Evolutionary conservation across 140 eudicot species (phyloP).

Genomic region (Bidens hawaiensis): DNA sequence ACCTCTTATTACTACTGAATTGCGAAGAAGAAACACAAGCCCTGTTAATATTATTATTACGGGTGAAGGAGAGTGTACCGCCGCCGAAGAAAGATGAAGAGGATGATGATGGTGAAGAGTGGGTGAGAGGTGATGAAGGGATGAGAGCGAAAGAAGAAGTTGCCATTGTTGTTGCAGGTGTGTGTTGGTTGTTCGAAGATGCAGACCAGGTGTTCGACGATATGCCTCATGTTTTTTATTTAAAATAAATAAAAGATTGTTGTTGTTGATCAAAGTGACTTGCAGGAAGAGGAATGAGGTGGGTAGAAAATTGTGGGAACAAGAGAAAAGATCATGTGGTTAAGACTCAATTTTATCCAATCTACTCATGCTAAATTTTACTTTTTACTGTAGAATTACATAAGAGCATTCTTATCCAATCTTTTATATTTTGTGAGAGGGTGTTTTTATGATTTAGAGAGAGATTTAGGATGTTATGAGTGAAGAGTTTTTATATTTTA

Average conservation of each 20-base stretch:
- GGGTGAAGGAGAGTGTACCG: conserved; percentile 38
- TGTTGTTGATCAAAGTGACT: conserved; percentile 13
- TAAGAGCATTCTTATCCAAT: too few relatives aligned
- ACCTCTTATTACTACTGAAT: conserved; percentile 34
- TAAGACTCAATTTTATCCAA: background rate
- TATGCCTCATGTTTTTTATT: conserved; percentile 10
- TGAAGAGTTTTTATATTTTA: too few relatives aligned
- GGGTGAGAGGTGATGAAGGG: conserved; percentile 33
- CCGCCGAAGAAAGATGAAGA: conserved; percentile 52
- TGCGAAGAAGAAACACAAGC: conserved; percentile 28
- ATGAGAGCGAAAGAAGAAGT: conserved; percentile 45
- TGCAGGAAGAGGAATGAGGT: conserved; percentile 18
- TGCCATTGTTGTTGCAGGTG: conserved; percentile 25
- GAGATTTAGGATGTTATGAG: too few relatives aligned
- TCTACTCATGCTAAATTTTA: background rate
- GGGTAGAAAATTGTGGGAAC: conserved; percentile 13
- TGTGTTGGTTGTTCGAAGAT: background rate
- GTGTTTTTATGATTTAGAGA: too few relatives aligned
- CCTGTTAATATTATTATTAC: conserved; percentile 5
- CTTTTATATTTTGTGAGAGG: too few relatives aligned
- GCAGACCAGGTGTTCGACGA: conserved; percentile 26
- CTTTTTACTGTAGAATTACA: too few relatives aligned
- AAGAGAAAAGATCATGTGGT: conserved; percentile 31
- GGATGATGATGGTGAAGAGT: conserved; percentile 22
- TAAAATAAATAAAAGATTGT: background rate